phyloP scores from a whole-genome alignment of 2,329 filamentous ascomycete genomes.

The Trichophyton schoenleinii region DNA sequence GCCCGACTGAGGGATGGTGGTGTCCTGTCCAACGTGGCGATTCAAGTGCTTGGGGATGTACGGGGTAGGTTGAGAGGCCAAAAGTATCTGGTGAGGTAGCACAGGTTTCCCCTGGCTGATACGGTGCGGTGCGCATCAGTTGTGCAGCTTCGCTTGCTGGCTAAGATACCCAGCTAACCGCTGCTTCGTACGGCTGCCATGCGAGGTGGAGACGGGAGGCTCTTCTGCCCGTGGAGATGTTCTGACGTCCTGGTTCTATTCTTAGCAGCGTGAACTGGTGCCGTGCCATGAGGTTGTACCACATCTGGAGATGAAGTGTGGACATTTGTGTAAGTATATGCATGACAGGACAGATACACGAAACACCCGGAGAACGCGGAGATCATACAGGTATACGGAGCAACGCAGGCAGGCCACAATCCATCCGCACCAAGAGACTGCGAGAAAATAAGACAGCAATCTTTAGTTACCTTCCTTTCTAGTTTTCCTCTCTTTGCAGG shows the following conservation, averaged over 20 bases:
- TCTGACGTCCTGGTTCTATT: background rate
- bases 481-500: background rate
- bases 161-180: too few relatives aligned
- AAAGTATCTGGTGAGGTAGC: background rate
- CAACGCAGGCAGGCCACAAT: background rate
- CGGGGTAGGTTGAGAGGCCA: background rate
- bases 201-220: background rate
- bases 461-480: background rate
- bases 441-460: background rate
- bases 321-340: background rate
- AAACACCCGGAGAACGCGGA: slow-evolving; percentile 2
- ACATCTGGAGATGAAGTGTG: background rate
- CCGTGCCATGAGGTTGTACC: background rate
- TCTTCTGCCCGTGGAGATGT: background rate
- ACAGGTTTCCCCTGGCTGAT: background rate
- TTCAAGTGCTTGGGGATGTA: background rate
- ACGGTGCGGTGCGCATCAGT: background rate
- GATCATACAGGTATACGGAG: background rate
- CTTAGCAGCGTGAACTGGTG: background rate
- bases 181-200: background rate
- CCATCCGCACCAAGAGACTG: background rate
- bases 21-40: background rate
- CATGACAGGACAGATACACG: background rate
- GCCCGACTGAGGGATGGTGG: background rate
- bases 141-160: background rate